A percentile compares a stretch with the other conserved stretches of the same genome.
phyloP scores from a whole-genome alignment of 805 yeast genomes.

The Metschnikowia henanensis region DNA sequence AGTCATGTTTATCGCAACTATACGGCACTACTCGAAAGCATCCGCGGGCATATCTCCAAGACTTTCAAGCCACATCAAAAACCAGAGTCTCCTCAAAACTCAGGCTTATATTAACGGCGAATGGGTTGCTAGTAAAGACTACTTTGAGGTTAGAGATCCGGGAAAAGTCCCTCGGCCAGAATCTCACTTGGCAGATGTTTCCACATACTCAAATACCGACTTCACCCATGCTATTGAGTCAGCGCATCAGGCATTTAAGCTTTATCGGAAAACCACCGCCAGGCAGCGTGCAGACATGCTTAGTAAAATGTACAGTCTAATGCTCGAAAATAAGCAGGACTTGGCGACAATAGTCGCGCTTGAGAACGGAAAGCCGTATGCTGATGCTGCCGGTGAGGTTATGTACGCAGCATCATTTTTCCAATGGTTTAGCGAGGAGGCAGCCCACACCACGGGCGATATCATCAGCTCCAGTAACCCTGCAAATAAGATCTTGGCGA shows the following conservation, averaged over 20 bases:
- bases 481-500: constrained; percentile 51
- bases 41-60: constrained; percentile 5
- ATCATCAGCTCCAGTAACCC: constrained; percentile 55
- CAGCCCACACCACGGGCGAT: constrained; percentile 71
- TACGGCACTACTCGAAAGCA: constrained; percentile 5
- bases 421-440: constrained; percentile 89
- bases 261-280: constrained; percentile 53
- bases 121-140: constrained; percentile 54
- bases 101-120: constrained; percentile 70
- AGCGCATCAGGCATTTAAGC: constrained; percentile 53
- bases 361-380: constrained; percentile 74
- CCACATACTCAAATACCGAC: constrained; percentile 51
- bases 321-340: constrained; percentile 60
- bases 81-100: constrained; percentile 53
- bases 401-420: constrained; percentile 70
- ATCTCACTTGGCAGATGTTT: constrained; percentile 49
- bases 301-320: constrained; percentile 49
- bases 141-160: constrained; percentile 74
- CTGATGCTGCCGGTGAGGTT: constrained; percentile 74
- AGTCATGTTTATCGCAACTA: background rate
- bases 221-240: constrained; percentile 55
- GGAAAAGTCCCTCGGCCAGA: constrained; percentile 49
- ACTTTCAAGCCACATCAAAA: constrained; percentile 30
- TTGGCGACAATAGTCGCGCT: constrained; percentile 61
- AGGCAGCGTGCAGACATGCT: constrained; percentile 57